Conservation (phyloP, 2,329 filamentous ascomycete genomes). For the Cladosporium halotolerans region DNA sequence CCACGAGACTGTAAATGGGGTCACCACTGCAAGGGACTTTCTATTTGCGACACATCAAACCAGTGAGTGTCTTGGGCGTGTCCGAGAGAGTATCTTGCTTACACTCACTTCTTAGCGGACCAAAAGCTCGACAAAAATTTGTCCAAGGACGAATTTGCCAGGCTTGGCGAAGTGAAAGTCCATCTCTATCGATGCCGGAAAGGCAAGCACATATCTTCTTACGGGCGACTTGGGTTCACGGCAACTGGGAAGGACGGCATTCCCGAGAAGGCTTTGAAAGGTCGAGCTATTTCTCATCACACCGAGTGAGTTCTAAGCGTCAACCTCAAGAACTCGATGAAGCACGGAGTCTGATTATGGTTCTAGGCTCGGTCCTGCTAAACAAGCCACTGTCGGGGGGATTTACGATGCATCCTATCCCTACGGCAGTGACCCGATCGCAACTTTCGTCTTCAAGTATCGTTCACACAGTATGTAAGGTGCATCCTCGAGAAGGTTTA, state of each 20-base stretch:
- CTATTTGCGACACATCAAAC: constrained; percentile 17
- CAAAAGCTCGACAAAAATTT: background rate
- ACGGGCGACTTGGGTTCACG: background rate
- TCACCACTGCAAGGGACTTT: constrained; percentile 10
- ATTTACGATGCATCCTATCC: constrained; percentile 8
- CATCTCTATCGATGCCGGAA: background rate
- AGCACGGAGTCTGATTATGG: background rate
- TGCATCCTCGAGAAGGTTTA: too few species aligned
- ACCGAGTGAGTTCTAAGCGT: constrained; percentile 15
- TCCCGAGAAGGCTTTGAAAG: constrained; percentile 25
- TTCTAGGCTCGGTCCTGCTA: background rate
- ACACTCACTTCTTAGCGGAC: background rate
- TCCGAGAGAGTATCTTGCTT: background rate
- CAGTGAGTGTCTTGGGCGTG: constrained; percentile 9
- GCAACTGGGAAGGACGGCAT: constrained; percentile 4
- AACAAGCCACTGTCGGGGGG: background rate
- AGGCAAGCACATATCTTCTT: background rate
- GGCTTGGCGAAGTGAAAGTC: constrained; percentile 17
- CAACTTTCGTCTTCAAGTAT: constrained; percentile 22
- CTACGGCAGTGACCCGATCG: constrained; percentile 18
- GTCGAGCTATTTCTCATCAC: constrained; percentile 22
- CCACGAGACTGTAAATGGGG: background rate
- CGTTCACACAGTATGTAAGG: constrained; percentile 20
- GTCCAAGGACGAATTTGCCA: constrained; percentile 6
- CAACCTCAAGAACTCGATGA: background rate